Percentiles rank a stretch among this genome's conserved stretches.
Conservation (phyloP, 345 rosid genomes). For the Hevea brasiliensis region DNA sequence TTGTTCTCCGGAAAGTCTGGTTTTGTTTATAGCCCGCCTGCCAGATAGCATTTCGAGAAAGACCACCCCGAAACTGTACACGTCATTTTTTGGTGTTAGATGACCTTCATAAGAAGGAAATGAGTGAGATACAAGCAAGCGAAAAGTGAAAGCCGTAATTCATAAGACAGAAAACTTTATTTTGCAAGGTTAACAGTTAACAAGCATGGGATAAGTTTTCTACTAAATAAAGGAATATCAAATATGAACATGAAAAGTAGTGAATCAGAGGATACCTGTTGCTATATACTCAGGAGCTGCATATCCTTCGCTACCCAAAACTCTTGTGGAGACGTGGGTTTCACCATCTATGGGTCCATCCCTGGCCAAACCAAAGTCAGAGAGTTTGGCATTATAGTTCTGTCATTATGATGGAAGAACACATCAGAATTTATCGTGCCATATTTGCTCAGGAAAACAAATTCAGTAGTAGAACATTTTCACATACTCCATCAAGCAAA, state of each 20-base stretch:
- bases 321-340: constrained; percentile 29
- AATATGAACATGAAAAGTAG: no score
- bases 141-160: neutral
- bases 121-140: no score
- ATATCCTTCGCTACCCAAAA: constrained; percentile 25
- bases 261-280: constrained; percentile 10
- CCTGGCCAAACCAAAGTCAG: constrained; percentile 33
- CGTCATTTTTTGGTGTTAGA: constrained; percentile 20
- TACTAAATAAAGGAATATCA: no score
- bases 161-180: no score
- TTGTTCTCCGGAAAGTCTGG: constrained; percentile 20
- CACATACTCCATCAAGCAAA: constrained; percentile 29
- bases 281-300: constrained; percentile 30
- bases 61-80: constrained; percentile 33
- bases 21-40: constrained; percentile 18
- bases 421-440: neutral
- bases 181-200: no score
- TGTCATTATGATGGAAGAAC: no score
- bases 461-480: neutral
- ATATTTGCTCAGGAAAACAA: neutral
- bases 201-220: no score
- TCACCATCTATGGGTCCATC: constrained; percentile 26
- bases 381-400: constrained; percentile 30
- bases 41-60: constrained; percentile 29
- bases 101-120: constrained; percentile 19